Base-by-base conservation (phyloP, 441 rosid species). In the Daphne laureola region DNA sequence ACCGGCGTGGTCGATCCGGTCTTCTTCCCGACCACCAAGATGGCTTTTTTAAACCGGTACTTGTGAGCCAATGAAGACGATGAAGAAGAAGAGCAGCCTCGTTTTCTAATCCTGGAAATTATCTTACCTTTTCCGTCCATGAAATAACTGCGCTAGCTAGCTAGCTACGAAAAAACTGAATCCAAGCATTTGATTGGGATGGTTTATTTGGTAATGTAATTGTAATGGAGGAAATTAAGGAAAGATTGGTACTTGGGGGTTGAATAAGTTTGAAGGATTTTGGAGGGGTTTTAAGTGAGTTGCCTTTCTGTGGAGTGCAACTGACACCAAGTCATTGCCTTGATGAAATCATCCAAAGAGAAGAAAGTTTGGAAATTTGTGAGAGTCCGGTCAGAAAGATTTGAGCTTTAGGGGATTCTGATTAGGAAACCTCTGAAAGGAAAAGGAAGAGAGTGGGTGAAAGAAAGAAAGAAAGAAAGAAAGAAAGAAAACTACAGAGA, bases 41-140 rank as follows among this genome's bases (percentile, higher is more conserved):
- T 84, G 12, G 95, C 81, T 44, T 84, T 76, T 72, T 91, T 91
- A 63, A 86, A 73, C 67, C 89, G 72, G 78, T 88, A 83, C 35
- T 66, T 74, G 27, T 76, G 83, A 54, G 73, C 75, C 45, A 84
- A 38, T 35, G 95, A 82, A 18, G 98, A 91, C 0, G 96, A 91
- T 0, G 96, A 88, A 0, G 96, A 87, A 0, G 96, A 88, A 6
- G 98, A 88, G 54, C 88, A 70, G 23, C 87, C 84, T 71, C 96
- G 76, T 76, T 88, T 88, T 58, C 95, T 88, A 67, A 88, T 84
- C 78, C 84, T 91, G 45, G 87, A 77, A 15, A 63, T 70, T 49
- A 69, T 76, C 49, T 67, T 82, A 12, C 60, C 51, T 53, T 67
- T 73, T 11, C 61, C 67, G 48, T 74, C 82, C 57, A 64, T 62